Base-by-base conservation (phyloP, 495 filamentous ascomycete species). In the Neurospora sp. region DNA sequence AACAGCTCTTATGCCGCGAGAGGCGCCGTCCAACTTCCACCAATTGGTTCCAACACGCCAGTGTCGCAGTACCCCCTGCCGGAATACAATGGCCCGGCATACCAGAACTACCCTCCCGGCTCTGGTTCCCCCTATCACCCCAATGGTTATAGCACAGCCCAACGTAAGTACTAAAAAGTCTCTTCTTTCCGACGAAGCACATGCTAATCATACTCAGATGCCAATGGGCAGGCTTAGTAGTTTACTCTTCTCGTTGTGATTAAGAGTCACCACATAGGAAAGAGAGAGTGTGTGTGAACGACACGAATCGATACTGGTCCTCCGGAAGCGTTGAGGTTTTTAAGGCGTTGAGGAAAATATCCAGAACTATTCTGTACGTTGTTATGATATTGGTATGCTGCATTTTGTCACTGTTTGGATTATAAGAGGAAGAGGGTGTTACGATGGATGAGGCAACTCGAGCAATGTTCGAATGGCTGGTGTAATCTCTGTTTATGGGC, bases 11-110 rank as follows among this genome's bases (percentile, higher is more conserved):
- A 65, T 35, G 53, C 53, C 53, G 22, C 27, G 53, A 65, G 53
- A 37, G 53, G 53, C 6, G 53, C 83, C 14, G 85, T 86, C 20
- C 93, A 95, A 78, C 85, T 97, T 22, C 94, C 94, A 27, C 94
- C 94, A 9, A 95, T 97, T 79, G 93, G 91, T 9, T 97, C 96
- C 78, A 88, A 90, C 77, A 86, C 89, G 38, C 84, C 85, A 65
- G 53, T 65, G 12, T 65, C 53, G 59, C 90, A 91, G 71, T 96
- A 96, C 77, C 85, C 89, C 38, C 77, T 90, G 59, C 87, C 91
- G 72, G 92, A 95, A 79, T 93, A 93, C 75, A 82, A 80, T 74
- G 76, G 76, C 8, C 84, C 78, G 72, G 84, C 86, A 68, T 79
- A 87, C 70, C 85, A 87, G 73, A 93, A 91, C 83, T 86, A 88